Evolutionary conservation across 2,329 filamentous ascomycete species (phyloP), one percentile per base, ranked within the genome.

Genomic region (Hymenoscyphus fraxineus): DNA sequence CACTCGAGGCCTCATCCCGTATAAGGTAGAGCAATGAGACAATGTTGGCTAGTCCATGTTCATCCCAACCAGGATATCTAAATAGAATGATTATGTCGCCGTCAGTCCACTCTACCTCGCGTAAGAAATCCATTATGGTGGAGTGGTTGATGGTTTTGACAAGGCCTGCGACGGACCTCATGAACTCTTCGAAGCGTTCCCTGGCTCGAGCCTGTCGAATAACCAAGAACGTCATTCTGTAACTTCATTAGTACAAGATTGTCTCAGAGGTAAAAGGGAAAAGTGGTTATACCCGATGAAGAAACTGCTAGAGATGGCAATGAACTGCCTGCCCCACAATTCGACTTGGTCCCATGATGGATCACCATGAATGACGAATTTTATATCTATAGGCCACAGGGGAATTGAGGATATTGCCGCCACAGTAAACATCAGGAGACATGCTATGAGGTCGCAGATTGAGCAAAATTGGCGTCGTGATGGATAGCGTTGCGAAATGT

Each of bases 71-170:
- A 31, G 15, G 55, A 6, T 57, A 16, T 22, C 31, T 57, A 16
- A 62, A 22, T 13, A 62, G 16, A 10, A 38, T 32, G 10, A 62
- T 16, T 16, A 62, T 41, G 38, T 56, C 35, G 16, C 56, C 60
- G 19, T 62, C 60, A 0, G 60, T 62, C 51, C 47, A 62, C 10
- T 22, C 1, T 10, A n/a, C n/a, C 2, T 40, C 9, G 2, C n/a
- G 60, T 16, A 62, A 39, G 35, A 57, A 44, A 15, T 44, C 40
- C 54, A 56, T 16, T 22, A 32, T 35, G 32, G 5, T 2, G 10
- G 47, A 32, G 16, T 35, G 13, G 6, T 62, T 57, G 16, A 56
- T 32, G 15, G 4, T 22, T 10, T 56, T n/a, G 27, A 32, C 44
- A n/a, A 51, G 12, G 60, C 15, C n/a, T 16, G 16, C 31, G n/a